phyloP scores from a whole-genome alignment of 164 flowering plant species.

The Tinospora cordifolia region DNA sequence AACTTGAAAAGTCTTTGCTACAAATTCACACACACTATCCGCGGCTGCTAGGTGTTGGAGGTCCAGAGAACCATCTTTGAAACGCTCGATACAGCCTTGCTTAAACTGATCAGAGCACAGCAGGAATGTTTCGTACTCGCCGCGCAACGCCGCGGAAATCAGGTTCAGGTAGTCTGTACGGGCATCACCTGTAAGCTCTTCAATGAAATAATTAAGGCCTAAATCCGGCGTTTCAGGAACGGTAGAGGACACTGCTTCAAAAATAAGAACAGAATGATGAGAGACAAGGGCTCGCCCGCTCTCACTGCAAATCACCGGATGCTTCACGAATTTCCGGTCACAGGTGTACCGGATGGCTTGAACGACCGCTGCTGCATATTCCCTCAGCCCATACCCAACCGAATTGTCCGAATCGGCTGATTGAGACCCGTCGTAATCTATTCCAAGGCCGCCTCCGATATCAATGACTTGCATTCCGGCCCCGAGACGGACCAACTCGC shows the following conservation, averaged over 20 bases:
- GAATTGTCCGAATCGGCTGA: constrained; percentile 75
- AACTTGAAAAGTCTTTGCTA: constrained; percentile 44
- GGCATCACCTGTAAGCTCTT: constrained; percentile 54
- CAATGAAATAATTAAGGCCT: constrained; percentile 31
- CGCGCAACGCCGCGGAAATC: constrained; percentile 40
- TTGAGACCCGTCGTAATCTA: constrained; percentile 88
- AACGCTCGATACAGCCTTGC: constrained; percentile 67
- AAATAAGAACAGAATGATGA: constrained; percentile 80
- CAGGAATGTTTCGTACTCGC: constrained; percentile 57
- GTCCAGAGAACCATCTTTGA: constrained; percentile 70
- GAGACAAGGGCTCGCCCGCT: constrained; percentile 97
- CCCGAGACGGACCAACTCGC: constrained; percentile 85
- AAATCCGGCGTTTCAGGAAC: constrained; percentile 17
- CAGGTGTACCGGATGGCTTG: constrained; percentile 52
- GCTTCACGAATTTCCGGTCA: constrained; percentile 59
- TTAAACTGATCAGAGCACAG: constrained; percentile 65
- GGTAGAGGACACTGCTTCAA: constrained; percentile 69
- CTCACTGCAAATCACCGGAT: constrained; percentile 87
- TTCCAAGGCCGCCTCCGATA: constrained; percentile 93
- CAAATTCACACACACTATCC: constrained; percentile 65
- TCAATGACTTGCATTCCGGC: constrained; percentile 79
- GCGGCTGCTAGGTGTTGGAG: constrained; percentile 82
- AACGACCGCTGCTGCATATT: constrained; percentile 82
- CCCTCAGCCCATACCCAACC: constrained; percentile 66
- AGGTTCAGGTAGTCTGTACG: constrained; percentile 49